These are phyloP conservation scores for Krasilnikovozyma curviuscula DNA, from an alignment of 768 basidiomycete species.

Conservation along the genomic window DNA sequence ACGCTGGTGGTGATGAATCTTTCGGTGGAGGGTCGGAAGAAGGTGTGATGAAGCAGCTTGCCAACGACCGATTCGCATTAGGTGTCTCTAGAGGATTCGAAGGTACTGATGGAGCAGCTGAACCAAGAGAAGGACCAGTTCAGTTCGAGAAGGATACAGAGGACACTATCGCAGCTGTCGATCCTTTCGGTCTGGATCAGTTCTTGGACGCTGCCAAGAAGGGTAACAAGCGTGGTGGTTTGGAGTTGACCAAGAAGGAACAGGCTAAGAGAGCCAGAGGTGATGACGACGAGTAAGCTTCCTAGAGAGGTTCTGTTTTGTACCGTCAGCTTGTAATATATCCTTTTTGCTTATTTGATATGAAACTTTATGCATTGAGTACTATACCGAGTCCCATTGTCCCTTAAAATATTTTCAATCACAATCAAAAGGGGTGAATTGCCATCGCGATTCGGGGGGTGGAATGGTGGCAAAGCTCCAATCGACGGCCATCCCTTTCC, in stretches of 20 bases:
- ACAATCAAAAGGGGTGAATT: neutral
- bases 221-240: slow-evolving; percentile 55
- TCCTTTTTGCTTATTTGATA: neutral
- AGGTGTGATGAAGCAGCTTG: slow-evolving; percentile 72
- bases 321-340: too few relatives aligned
- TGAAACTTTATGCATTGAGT: neutral
- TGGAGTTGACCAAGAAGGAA: slow-evolving; percentile 10
- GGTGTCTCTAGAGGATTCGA: slow-evolving; percentile 73
- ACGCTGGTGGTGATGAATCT: slow-evolving; percentile 51
- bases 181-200: slow-evolving; percentile 89
- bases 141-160: slow-evolving; percentile 96
- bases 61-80: slow-evolving; percentile 81
- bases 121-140: slow-evolving; percentile 65
- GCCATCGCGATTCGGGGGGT: too few relatives aligned
- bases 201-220: slow-evolving; percentile 95
- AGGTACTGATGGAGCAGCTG: slow-evolving; percentile 65
- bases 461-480: too few relatives aligned
- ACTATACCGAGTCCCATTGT: neutral
- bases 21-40: slow-evolving; percentile 92
- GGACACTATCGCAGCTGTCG: slow-evolving; percentile 31
- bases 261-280: slow-evolving; percentile 3
- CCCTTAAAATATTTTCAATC: neutral
- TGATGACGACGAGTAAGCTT: slow-evolving; percentile 4
- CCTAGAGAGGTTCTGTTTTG: too few relatives aligned
- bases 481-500: too few relatives aligned